Evolutionary conservation across 2,329 filamentous ascomycete species (phyloP), one percentile per base, ranked within the genome.

Genomic region (Atkinsonella texensis): DNA sequence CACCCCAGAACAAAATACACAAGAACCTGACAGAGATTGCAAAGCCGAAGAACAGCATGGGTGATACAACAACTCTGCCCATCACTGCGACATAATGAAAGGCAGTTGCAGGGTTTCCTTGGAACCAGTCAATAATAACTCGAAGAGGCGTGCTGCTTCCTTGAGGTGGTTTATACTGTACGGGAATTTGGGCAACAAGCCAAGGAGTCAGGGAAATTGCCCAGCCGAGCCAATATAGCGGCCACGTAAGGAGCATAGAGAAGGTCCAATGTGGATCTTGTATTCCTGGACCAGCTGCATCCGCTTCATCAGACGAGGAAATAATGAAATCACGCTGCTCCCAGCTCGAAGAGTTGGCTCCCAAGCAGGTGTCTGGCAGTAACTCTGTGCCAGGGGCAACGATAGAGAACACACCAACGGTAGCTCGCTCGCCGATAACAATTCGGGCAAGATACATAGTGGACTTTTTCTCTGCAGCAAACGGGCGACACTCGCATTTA

Each of bases 301-400:
- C 75, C 74, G 7, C 64, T 59, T 55, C 77, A 72, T 10, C 66
- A 64, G 2, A 18, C 7, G n/a, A 28, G 23, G 28, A 20, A 11
- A 13, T 23, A 10, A 23, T 17, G 2, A 69, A 69, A 54, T 75
- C 73, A 20, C 68, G 59, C 23, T 72, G 62, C 57, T 80, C 77
- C 74, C 76, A 79, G 57, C 74, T 78, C 0, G 76, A 79, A 0
- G 76, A 78, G 60, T 79, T 79, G 9, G 74, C 69, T 0, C 77
- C 76, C 20, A 81, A 72, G 61, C 73, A 79, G 2, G 71, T 71
- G 52, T 72, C 65, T 7, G 71, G 68, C 0, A 75, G 73, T 2
- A 80, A 56, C 6, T 56, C 62, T 0, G 74, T 70, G 1, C 76
- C 77, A 1, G 77, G 77, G 0, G 76, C 74, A 2, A 80, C 60